Evolutionary conservation across 768 basidiomycete genomes (phyloP), one percentile per base, ranked within the genome.

Genomic region (Kockovaella imperatae): DNA sequence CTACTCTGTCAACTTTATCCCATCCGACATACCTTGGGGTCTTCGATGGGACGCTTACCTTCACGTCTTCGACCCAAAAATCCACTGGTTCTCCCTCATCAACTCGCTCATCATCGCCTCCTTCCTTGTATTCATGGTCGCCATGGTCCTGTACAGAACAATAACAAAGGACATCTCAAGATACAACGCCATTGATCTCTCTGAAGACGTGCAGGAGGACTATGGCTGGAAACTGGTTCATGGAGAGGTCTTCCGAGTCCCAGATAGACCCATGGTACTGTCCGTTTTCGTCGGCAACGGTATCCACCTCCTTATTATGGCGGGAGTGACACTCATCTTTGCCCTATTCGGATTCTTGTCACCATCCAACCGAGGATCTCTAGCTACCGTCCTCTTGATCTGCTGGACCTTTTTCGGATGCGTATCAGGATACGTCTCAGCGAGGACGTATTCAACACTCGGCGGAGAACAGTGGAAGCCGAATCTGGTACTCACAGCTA

Each of bases 221-320:
- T 93, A 84, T 79, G 93, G 93, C 1, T 97, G 93, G 93, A 97
- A 97, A 66, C 79, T 97, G 15, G 82, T 97, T 20, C 89, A 95
- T 58, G 90, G 89, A 18, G 93, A 97, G 72, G 87, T 97, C 15
- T 97, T 96, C 77, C 80, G 93, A 18, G 75, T 83, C 1, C 93
- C 93, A 1, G 73, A 74, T 36, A 77, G 83, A 45, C 81, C 88
- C 0, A 80, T 90, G 77, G 54, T 83, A 6, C 74, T 97, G 6
- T 83, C 88, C 3, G 79, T 89, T 30, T 78, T 90, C 72, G 82
- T 85, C n/a, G 93, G 93, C 10, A 96, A 89, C 62, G 89, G 89
- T 6, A 75, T 81, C 24, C 90, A 95, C 65, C 73, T 91, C 5
- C 81, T 80, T 53, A 79, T 83, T 10, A 95, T 97, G 91, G 81